Percentiles rank a stretch among this genome's conserved stretches.
These are phyloP conservation scores for Chlorociboria aeruginascens DNA, from an alignment of 495 filamentous ascomycete species.

Conservation along the genomic window DNA sequence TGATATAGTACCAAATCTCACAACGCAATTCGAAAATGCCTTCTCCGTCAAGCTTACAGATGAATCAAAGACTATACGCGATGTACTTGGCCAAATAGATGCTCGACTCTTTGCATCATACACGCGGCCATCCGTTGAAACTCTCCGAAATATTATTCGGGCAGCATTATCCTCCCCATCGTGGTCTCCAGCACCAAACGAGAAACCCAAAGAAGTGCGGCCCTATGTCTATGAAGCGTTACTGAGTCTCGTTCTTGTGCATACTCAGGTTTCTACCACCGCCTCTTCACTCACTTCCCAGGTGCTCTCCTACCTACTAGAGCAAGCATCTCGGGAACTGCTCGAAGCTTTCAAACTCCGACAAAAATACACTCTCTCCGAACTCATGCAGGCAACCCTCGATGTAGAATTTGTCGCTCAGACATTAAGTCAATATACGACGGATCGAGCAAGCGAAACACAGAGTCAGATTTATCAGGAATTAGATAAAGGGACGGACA, in stretches of 20 bases:
- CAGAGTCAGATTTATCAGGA: slow-evolving; percentile 85
- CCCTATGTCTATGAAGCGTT: slow-evolving; percentile 85
- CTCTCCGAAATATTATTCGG: slow-evolving; percentile 50
- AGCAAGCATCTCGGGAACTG: slow-evolving; percentile 58
- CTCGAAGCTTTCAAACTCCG: slow-evolving; percentile 59
- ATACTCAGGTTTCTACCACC: slow-evolving; percentile 84
- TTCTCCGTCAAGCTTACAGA: slow-evolving; percentile 88
- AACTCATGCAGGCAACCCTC: slow-evolving; percentile 90
- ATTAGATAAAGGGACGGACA: slow-evolving; percentile 76
- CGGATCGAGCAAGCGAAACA: slow-evolving; percentile 61
- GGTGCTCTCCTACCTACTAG: slow-evolving; percentile 70
- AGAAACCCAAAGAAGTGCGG: slow-evolving; percentile 59
- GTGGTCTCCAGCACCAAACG: slow-evolving; percentile 52
- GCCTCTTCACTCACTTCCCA: slow-evolving; percentile 54
- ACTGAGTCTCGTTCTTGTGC: slow-evolving; percentile 71
- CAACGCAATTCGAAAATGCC: slow-evolving; percentile 74
- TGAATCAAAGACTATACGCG: slow-evolving; percentile 77
- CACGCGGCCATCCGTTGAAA: slow-evolving; percentile 56
- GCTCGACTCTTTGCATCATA: slow-evolving; percentile 82
- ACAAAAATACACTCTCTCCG: slow-evolving; percentile 55
- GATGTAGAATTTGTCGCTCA: slow-evolving; percentile 96
- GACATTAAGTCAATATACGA: slow-evolving; percentile 77
- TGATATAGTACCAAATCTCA: slow-evolving; percentile 68
- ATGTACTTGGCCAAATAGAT: slow-evolving; percentile 84
- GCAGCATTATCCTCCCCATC: slow-evolving; percentile 54